Evolutionary conservation across 768 basidiomycete species (phyloP).

Genomic region (Kwoniella sp.): DNA sequence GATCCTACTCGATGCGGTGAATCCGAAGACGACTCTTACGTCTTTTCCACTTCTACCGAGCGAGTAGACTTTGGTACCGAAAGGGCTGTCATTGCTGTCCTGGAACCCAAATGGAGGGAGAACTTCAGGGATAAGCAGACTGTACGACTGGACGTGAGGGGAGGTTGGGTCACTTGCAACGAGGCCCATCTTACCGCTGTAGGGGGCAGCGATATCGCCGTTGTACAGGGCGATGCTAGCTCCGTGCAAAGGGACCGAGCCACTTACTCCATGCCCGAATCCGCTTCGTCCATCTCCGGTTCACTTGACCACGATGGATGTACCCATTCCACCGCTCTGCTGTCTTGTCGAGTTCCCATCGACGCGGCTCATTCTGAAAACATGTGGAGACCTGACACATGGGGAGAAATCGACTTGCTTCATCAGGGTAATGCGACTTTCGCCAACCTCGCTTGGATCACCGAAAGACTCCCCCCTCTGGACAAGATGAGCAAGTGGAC

Average conservation of each 20-base stretch:
- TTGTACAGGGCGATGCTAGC: conserved; percentile 23
- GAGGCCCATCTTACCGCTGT: conserved; percentile 62
- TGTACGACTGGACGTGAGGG: conserved; percentile 65
- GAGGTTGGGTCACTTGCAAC: conserved; percentile 65
- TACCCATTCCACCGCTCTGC: conserved; percentile 71
- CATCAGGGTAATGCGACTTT: conserved; percentile 77
- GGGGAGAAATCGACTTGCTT: conserved; percentile 81
- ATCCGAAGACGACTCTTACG: conserved; percentile 74
- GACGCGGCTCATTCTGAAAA: conserved; percentile 65
- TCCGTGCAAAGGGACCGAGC: conserved; percentile 56
- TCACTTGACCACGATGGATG: conserved; percentile 67
- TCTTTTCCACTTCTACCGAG: conserved; percentile 76
- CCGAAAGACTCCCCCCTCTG: conserved; percentile 77
- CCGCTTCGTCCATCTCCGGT: conserved; percentile 59
- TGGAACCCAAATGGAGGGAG: conserved; percentile 79
- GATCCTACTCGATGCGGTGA: conserved; percentile 81
- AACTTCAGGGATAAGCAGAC: conserved; percentile 58
- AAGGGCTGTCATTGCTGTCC: conserved; percentile 72
- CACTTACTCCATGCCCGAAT: conserved; percentile 66
- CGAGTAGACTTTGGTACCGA: conserved; percentile 80
- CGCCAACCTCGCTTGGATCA: conserved; percentile 78
- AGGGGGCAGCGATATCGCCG: conserved; percentile 34
- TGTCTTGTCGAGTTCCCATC: conserved; percentile 75
- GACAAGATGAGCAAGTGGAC: conserved; percentile 75
- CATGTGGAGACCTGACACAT: conserved; percentile 74